Base-by-base conservation (phyloP, 1,139 yeast genomes). In the Pneumocystis carinii region DNA sequence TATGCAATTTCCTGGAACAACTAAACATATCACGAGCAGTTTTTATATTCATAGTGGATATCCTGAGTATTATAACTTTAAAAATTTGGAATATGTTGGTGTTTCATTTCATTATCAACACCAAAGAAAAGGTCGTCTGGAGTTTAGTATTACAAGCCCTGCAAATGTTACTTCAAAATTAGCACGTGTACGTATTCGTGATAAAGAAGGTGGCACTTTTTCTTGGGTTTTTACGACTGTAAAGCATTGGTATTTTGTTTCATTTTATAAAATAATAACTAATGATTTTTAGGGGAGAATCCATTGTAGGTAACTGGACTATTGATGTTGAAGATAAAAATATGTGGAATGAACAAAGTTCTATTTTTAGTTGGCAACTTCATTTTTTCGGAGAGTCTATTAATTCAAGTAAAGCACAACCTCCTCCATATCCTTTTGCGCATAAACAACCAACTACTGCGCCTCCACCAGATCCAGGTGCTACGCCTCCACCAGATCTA, bases 161-260 rank as follows among this genome's bases (percentile, higher is more conserved):
- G 71, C 75, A 42, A 96, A 96, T 0, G 78, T 86, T 37, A 76
- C 77, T 14, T 88, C 96, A 53, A 81, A 84, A 61, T 77, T 94
- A 67, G 96, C 95, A 1, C 82, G 85, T n/a, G 79, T 79, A 56
- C 81, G 99, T 69, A 74, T 74, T 4, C 69, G 74, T 27, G 99
- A 94, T 73, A 68, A 66, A 3, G 78, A 83, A 4, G 69, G 70
- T 1, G 76, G 86, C 88, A 68, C 70, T 72, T 5, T 12, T 10
- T 79, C 86, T 68, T 94, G 99, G 99, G 87, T 90, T 0, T 92
- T 92, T 71, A 89, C 90, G 90, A 82, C 94, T n/a, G 97, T 94
- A 29, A 97, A 96, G 1, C 97, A 92, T 73, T 92, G 98, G 97
- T 57, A 57, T 29, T 17, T 37, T 37, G 1, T 55, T 37, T 57